phyloP scores from a whole-genome alignment of 768 basidiomycete genomes.

The Brasilioporus rufonigricans region DNA sequence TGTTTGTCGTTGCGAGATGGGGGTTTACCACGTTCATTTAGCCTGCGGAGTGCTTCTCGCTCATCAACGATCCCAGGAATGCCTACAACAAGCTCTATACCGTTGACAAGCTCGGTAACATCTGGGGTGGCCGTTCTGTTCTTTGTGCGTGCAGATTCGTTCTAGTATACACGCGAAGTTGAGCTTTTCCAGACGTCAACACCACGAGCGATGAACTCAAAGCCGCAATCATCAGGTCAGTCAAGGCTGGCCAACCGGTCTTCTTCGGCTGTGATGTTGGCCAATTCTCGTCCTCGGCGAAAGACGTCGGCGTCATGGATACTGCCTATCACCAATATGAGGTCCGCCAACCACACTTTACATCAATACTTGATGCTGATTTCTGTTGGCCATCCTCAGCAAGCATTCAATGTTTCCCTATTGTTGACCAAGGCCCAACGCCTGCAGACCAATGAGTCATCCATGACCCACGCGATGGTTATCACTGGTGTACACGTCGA shows the following conservation, averaged over 20 bases:
- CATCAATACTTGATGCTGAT: not conserved
- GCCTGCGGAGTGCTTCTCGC: conserved; percentile 79
- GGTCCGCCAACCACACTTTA: conserved; percentile 34
- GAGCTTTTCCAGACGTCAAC: conserved; percentile 68
- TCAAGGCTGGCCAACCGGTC: conserved; percentile 85
- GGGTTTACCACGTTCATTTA: conserved; percentile 23
- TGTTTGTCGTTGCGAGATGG: not conserved
- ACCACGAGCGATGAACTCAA: conserved; percentile 82
- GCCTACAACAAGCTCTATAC: conserved; percentile 80
- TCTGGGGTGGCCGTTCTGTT: conserved; percentile 84
- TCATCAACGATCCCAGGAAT: conserved; percentile 95
- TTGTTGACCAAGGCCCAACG: conserved; percentile 84
- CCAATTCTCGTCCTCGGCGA: conserved; percentile 65
- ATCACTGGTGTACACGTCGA: conserved; percentile 92
- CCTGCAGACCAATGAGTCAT: conserved; percentile 75
- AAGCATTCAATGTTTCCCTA: conserved; percentile 79
- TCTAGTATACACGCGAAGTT: not conserved
- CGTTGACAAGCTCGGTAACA: conserved; percentile 89
- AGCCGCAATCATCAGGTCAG: conserved; percentile 73
- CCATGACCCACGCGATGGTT: conserved; percentile 91
- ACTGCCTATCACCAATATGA: conserved; percentile 79
- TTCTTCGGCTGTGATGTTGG: conserved; percentile 99
- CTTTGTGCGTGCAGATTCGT: conserved; percentile 53
- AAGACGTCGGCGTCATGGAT: conserved; percentile 79
- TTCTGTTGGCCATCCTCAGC: conserved; percentile 37